These are phyloP conservation scores for Chytriomyces sp. DNA, from an alignment of 192 early-diverging fungal species.

Conservation along the genomic window DNA sequence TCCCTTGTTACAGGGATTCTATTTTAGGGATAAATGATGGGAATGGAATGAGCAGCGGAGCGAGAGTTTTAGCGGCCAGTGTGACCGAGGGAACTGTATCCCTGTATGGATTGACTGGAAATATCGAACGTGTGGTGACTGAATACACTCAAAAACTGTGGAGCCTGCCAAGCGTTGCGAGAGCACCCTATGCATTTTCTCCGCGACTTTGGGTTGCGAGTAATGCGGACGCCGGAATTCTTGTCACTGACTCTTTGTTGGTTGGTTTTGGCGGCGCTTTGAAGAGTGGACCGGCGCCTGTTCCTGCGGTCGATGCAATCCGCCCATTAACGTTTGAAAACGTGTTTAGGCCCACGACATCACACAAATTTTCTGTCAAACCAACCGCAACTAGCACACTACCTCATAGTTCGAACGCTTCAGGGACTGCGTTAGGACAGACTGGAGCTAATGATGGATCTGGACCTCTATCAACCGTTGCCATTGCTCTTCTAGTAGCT, in stretches of 20 bases:
- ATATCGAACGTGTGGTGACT: neutral
- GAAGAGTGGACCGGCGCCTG: neutral
- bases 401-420: neutral
- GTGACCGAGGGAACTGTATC: neutral
- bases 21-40: neutral
- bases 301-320: neutral
- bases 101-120: neutral
- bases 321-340: neutral
- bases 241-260: neutral
- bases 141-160: slow-evolving; percentile 1
- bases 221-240: neutral
- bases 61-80: neutral
- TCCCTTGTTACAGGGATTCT: slow-evolving; percentile 5
- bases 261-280: slow-evolving; percentile 9
- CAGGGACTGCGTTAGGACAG: too few species aligned
- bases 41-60: too few species aligned
- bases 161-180: neutral
- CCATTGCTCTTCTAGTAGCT: neutral
- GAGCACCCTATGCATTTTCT: slow-evolving; percentile 20
- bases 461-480: neutral
- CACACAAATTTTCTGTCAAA: neutral
- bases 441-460: neutral
- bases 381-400: neutral
- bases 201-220: slow-evolving; percentile 8
- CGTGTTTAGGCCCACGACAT: neutral